Percentiles rank a stretch among this genome's conserved stretches.
Conservation (phyloP, 2,329 filamentous ascomycete species). For the Penicillium sp. region DNA sequence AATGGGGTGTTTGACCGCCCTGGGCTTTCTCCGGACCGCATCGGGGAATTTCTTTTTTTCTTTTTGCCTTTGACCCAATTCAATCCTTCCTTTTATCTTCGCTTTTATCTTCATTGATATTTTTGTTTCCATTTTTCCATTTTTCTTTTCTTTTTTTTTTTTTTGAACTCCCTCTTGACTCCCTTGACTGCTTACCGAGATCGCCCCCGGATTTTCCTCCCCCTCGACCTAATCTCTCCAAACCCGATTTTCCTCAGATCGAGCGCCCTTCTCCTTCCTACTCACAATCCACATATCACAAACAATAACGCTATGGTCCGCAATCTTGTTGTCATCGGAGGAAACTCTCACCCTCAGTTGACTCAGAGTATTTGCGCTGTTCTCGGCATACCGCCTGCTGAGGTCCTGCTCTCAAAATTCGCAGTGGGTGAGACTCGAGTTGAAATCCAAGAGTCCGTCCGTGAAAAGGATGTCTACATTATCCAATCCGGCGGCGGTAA, state of each 20-base stretch:
- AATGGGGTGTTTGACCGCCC: constrained; percentile 14
- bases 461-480: constrained; percentile 97
- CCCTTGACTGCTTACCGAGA: constrained; percentile 15
- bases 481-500: constrained; percentile 87
- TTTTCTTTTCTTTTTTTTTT: constrained; percentile 1
- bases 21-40: constrained; percentile 27
- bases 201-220: constrained; percentile 25
- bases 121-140: no score
- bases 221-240: constrained; percentile 20
- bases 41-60: constrained; percentile 15
- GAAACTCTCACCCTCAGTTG: constrained; percentile 82
- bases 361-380: constrained; percentile 79
- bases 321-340: constrained; percentile 87
- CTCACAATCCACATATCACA: constrained; percentile 8
- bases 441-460: constrained; percentile 91
- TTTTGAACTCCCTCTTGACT: neutral
- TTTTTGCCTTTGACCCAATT: constrained; percentile 19
- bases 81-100: neutral
- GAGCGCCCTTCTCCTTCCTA: constrained; percentile 13
- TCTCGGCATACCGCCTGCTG: constrained; percentile 74
- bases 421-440: constrained; percentile 89
- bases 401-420: constrained; percentile 82
- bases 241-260: constrained; percentile 16
- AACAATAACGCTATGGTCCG: constrained; percentile 60
- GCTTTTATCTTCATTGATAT: no score